Evolutionary conservation across 495 filamentous ascomycete species (phyloP).

Genomic region (Aspergillus kassunensis): DNA sequence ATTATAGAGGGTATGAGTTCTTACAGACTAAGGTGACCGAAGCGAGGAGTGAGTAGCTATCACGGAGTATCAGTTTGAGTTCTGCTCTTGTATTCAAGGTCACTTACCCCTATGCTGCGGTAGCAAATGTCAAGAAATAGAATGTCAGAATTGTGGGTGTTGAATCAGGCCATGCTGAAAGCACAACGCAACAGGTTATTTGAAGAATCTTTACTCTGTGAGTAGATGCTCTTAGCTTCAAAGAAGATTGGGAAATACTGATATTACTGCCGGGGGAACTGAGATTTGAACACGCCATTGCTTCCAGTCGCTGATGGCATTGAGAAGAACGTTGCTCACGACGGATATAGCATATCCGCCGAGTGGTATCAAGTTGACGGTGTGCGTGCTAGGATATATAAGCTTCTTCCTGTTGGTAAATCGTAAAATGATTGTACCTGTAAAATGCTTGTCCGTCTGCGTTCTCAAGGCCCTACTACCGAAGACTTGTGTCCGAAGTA

Average conservation of each 20-base stretch:
- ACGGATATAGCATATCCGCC: slow-evolving; percentile 41
- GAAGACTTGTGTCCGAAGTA: too few relatives aligned
- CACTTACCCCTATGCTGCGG: slow-evolving; percentile 14
- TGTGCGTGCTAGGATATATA: slow-evolving; percentile 11
- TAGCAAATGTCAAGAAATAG: slow-evolving; percentile 20
- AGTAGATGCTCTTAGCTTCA: background rate
- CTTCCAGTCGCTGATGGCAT: slow-evolving; percentile 18
- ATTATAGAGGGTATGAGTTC: background rate
- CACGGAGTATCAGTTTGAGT: background rate
- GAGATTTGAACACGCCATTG: slow-evolving; percentile 17
- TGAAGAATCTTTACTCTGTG: slow-evolving; percentile 1
- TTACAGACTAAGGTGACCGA: slow-evolving; percentile 19
- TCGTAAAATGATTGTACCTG: background rate
- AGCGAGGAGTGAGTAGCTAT: slow-evolving; percentile 14
- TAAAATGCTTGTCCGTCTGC: slow-evolving; percentile 5
- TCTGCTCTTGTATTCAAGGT: background rate
- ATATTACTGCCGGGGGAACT: slow-evolving; percentile 9
- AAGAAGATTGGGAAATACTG: background rate
- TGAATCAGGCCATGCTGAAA: slow-evolving; percentile 16
- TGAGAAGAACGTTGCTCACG: slow-evolving; percentile 21
- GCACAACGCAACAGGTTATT: slow-evolving; percentile 6
- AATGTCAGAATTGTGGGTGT: slow-evolving; percentile 14
- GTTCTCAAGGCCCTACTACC: slow-evolving; percentile 3
- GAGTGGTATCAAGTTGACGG: slow-evolving; percentile 42
- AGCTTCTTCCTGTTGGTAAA: background rate